Evolutionary conservation across 805 yeast genomes (phyloP).

Genomic region (Nakazawaea ishiwadae): DNA sequence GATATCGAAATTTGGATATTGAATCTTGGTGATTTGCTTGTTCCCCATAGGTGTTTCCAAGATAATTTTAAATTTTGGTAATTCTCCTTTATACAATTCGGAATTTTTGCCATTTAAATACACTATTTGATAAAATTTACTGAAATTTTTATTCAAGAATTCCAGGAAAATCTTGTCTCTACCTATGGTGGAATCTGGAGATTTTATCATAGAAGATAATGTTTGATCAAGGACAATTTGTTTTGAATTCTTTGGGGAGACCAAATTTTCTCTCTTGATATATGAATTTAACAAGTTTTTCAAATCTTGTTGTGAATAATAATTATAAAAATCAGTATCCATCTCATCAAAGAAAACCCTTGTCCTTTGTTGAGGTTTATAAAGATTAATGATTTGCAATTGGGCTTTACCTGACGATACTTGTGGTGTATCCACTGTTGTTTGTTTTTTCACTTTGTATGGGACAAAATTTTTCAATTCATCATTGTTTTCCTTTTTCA

Average conservation of each 20-base stretch:
- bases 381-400: constrained; percentile 34
- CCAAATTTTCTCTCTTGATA: constrained; percentile 47
- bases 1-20: constrained; percentile 51
- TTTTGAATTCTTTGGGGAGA: constrained; percentile 47
- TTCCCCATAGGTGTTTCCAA: constrained; percentile 80
- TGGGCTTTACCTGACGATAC: constrained; percentile 16
- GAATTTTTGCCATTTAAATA: constrained; percentile 4
- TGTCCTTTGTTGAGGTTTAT: constrained; percentile 51
- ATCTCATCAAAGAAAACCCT: constrained; percentile 41
- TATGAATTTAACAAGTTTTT: constrained; percentile 50
- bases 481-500: constrained; percentile 39
- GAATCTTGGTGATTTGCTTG: constrained; percentile 68
- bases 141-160: constrained; percentile 38
- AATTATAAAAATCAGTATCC: constrained; percentile 30
- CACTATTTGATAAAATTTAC: constrained; percentile 43
- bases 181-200: constrained; percentile 25
- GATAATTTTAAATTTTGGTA: constrained; percentile 61
- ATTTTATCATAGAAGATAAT: constrained; percentile 38
- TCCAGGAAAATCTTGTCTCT: constrained; percentile 42
- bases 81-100: constrained; percentile 51
- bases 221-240: constrained; percentile 50
- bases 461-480: constrained; percentile 59
- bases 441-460: constrained; percentile 40
- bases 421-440: background rate
- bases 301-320: constrained; percentile 52